Base-by-base conservation (phyloP, 345 rosid species). In the Bretschneidera sinensis region DNA sequence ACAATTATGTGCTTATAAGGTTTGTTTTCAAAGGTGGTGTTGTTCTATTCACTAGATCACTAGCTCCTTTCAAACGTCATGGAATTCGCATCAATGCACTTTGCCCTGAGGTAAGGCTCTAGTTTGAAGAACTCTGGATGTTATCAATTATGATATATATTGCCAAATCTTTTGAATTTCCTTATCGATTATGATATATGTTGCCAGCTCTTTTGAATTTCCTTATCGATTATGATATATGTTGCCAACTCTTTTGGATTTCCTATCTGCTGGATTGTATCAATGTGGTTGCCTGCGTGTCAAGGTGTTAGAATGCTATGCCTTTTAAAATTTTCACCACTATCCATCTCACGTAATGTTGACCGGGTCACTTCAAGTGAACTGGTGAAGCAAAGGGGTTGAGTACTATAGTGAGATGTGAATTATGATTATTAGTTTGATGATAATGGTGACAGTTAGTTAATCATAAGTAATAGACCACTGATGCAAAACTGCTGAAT, bases 31-130 rank as follows among this genome's bases (percentile, higher is more conserved):
- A 71, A 92, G 98, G 79, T 7, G 97, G 97, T 34, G 92, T 92
- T 67, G 70, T 87, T 47, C 67, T 92, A 77, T 92, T 92, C 77
- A 84, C 99, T 28, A 85, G 99, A 78, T 80, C 99, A 57, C 78
- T 92, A 58, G 77, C 57, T 17, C 74, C 73, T 39, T 74, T 63
- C 58, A 78, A 66, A 72, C 88, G 78, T 43, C 69, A 62, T 68
- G 99, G 97, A 62, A 89, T 92, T 55, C 91, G 99, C 25, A 52
- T 89, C 69, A 92, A 92, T 70, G 99, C 81, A 56, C 96, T 92
- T 75, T 92, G 99, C 79, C 99, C 98, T n/a, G 98, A 91, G 95
- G 98, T 88, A 65, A 59, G 70, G 45, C 21, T 56, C 56, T 31
- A 66, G 20, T n/a, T n/a, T 23, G 17, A 53, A n/a, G 43, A 18